phyloP scores from a whole-genome alignment of 805 yeast species.

The Metschnikowia matae region DNA sequence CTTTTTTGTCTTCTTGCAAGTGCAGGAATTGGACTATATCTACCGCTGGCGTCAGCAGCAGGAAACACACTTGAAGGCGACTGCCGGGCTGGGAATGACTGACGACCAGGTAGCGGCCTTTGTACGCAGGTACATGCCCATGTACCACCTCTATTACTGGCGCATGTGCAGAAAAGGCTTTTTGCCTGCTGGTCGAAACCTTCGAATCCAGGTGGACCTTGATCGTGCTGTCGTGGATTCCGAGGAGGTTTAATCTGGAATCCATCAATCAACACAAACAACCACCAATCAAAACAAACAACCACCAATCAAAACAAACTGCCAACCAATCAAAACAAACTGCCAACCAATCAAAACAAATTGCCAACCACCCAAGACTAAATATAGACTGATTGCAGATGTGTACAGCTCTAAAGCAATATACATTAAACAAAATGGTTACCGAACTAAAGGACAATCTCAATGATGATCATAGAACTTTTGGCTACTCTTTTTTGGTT shows the following conservation, averaged over 20 bases:
- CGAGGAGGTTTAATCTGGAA: neutral
- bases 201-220: conserved; percentile 16
- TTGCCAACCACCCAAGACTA: too few relatives aligned
- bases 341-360: too few relatives aligned
- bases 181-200: conserved; percentile 11
- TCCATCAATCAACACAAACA: too few relatives aligned
- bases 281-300: too few relatives aligned
- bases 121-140: conserved; percentile 83
- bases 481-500: too few relatives aligned
- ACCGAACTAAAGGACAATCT: too few relatives aligned
- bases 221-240: conserved; percentile 9
- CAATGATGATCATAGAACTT: too few relatives aligned
- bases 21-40: conserved; percentile 58
- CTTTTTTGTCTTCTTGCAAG: conserved; percentile 56
- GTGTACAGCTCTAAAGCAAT: too few relatives aligned
- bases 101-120: conserved; percentile 64
- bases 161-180: conserved; percentile 30
- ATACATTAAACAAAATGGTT: too few relatives aligned
- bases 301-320: too few relatives aligned
- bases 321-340: too few relatives aligned
- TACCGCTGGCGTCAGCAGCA: conserved; percentile 77
- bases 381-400: too few relatives aligned
- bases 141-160: conserved; percentile 65
- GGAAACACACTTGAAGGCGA: conserved; percentile 56
- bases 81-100: conserved; percentile 73